Conservation (phyloP, 805 yeast genomes). For the Suhomyces sp. region DNA sequence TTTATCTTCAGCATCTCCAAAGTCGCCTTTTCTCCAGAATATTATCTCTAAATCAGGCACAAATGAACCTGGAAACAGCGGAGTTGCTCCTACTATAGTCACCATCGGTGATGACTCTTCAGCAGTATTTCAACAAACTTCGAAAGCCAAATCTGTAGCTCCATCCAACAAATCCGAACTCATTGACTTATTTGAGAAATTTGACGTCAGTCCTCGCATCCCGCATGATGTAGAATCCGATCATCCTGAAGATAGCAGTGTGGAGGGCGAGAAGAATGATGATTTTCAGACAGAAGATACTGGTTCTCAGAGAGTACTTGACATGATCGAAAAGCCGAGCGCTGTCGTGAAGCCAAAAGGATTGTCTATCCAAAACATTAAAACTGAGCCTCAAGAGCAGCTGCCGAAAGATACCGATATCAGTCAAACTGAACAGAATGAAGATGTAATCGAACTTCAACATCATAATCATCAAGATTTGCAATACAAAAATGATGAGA, state of each 20-base stretch:
- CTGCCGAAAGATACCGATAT: no score
- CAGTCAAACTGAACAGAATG: background rate
- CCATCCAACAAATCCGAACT: slow-evolving; percentile 14
- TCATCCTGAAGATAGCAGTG: slow-evolving; percentile 1
- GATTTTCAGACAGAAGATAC: background rate
- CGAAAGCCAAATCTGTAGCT: background rate
- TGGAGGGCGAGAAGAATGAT: slow-evolving; percentile 1
- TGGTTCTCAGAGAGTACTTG: no score
- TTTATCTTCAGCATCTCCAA: slow-evolving; percentile 7
- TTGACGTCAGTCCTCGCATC: slow-evolving; percentile 21
- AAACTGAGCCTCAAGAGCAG: no score
- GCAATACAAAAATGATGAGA: no score
- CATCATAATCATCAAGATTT: no score
- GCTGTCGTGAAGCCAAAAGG: no score
- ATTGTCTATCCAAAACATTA: no score
- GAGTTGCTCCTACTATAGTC: slow-evolving; percentile 23
- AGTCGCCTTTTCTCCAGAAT: slow-evolving; percentile 19
- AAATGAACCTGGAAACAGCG: slow-evolving; percentile 8
- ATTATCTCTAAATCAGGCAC: slow-evolving; percentile 12
- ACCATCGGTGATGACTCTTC: slow-evolving; percentile 12
- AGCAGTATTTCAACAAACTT: background rate
- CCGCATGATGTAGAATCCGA: slow-evolving; percentile 2
- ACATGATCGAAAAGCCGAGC: slow-evolving; percentile 3
- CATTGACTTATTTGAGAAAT: slow-evolving; percentile 36
- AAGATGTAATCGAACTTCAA: no score